A percentile compares a stretch with the other conserved stretches of the same genome.
Evolutionary conservation across 2,329 filamentous ascomycete species (phyloP).

Genomic region (Madurella mycetomatis): DNA sequence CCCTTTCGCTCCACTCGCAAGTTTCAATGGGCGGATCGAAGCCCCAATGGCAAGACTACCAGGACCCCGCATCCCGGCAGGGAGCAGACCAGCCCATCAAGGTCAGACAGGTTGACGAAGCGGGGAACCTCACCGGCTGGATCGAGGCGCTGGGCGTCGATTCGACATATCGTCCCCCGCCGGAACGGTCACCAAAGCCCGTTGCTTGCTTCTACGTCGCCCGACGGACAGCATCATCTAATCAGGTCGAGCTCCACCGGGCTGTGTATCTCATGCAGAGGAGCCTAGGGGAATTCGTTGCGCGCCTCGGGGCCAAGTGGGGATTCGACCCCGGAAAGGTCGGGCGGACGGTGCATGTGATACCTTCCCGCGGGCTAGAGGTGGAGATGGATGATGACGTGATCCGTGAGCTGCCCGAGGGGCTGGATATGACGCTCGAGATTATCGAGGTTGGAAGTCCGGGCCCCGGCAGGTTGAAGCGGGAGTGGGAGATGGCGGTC

Average conservation of each 20-base stretch:
- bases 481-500: conserved; percentile 60
- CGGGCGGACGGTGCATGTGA: conserved; percentile 65
- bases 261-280: conserved; percentile 82
- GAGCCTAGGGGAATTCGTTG: conserved; percentile 68
- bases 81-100: conserved; percentile 51
- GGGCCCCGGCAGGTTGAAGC: conserved; percentile 42
- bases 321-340: conserved; percentile 70
- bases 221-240: conserved; percentile 49
- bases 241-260: conserved; percentile 62
- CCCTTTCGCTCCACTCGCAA: conserved; percentile 58
- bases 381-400: conserved; percentile 90
- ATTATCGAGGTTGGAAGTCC: conserved; percentile 43
- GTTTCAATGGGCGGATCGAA: conserved; percentile 39
- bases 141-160: conserved; percentile 94
- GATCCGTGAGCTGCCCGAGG: conserved; percentile 76
- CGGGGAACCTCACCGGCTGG: conserved; percentile 69
- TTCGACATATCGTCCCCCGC: conserved; percentile 72
- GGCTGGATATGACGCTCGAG: conserved; percentile 84
- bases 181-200: conserved; percentile 63
- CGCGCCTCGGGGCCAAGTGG: conserved; percentile 72
- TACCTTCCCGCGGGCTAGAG: conserved; percentile 68
- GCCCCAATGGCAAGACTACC: conserved; percentile 54
- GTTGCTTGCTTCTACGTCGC: conserved; percentile 87
- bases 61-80: conserved; percentile 44
- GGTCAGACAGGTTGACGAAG: conserved; percentile 52